Percentiles rank a stretch among this genome's conserved stretches.
Conservation (phyloP, 169 alveolate species). For the Perkinsus olseni region DNA sequence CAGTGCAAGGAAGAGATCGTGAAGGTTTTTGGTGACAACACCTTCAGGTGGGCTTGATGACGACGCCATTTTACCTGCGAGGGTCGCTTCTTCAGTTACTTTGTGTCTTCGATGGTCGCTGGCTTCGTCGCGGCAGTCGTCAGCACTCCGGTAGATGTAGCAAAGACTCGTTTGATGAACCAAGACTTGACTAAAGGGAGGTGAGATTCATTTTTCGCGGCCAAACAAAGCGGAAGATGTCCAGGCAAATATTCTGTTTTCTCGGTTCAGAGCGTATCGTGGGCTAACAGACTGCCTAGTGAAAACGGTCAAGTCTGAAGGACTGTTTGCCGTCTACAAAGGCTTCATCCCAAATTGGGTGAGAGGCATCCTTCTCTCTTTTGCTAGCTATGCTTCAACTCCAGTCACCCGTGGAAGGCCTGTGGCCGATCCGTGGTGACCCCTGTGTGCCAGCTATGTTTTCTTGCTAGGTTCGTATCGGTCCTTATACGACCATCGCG, state of each 20-base stretch:
- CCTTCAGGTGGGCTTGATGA: background rate
- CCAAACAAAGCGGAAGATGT: too few species aligned
- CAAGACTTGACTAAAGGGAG: background rate
- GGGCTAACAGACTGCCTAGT: background rate
- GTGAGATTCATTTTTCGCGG: background rate
- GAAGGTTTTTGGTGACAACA: background rate
- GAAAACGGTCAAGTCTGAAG: background rate
- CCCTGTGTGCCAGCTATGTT: background rate
- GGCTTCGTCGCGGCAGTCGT: background rate
- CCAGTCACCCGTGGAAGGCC: too few species aligned
- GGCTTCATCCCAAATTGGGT: background rate
- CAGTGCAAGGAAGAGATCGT: background rate
- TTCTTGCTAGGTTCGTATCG: background rate
- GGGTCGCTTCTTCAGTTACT: background rate
- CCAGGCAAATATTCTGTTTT: too few species aligned
- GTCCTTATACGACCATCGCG: background rate
- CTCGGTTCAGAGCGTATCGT: background rate
- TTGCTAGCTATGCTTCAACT: background rate
- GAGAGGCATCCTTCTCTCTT: background rate
- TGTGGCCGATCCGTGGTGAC: too few species aligned
- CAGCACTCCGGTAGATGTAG: background rate
- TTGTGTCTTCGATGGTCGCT: background rate
- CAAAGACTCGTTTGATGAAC: background rate
- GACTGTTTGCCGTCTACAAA: background rate
- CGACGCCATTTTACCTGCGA: background rate